phyloP scores from a whole-genome alignment of 352 stramenopile genomes.

The Albugo candida region DNA sequence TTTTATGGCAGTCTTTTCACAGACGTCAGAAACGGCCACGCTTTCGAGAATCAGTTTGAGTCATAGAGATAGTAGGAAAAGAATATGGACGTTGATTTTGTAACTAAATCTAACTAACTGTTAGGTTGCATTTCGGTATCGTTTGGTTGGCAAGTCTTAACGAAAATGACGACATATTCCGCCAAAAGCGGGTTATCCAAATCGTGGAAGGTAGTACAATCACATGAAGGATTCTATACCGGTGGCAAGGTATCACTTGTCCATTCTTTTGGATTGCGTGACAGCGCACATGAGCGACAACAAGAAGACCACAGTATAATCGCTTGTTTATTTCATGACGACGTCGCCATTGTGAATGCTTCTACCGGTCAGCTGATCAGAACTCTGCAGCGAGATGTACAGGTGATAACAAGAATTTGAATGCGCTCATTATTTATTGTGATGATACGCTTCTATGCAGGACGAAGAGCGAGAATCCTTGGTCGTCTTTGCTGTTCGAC shows the following conservation, averaged over 20 bases:
- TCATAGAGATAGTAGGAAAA: too few species aligned
- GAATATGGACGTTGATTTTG: too few species aligned
- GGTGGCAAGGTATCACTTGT: conserved; percentile 64
- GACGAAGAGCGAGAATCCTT: conserved; percentile 72
- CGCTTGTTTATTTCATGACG: conserved; percentile 67
- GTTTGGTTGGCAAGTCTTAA: too few species aligned
- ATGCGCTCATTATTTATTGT: not conserved
- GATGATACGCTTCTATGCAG: conserved; percentile 1
- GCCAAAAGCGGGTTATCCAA: conserved; percentile 49
- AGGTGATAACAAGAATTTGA: conserved; percentile 6
- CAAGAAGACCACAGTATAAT: conserved; percentile 12
- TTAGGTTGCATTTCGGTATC: too few species aligned
- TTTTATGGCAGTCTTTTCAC: conserved; percentile 68
- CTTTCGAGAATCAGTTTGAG: too few species aligned
- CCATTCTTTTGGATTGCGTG: conserved; percentile 7
- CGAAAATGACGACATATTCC: conserved; percentile 25
- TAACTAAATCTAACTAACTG: too few species aligned
- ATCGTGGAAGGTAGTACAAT: conserved; percentile 56
- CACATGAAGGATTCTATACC: conserved; percentile 61
- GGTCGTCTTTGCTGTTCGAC: conserved; percentile 56
- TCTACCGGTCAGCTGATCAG: conserved; percentile 45
- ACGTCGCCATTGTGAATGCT: conserved; percentile 59
- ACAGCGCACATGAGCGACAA: too few species aligned
- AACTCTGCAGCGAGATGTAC: conserved; percentile 52
- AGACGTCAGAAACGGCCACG: too few species aligned